These are phyloP conservation scores for Apiotrichum laibachii DNA, from an alignment of 1,284 basidiomycete genomes.

Conservation along the genomic window DNA sequence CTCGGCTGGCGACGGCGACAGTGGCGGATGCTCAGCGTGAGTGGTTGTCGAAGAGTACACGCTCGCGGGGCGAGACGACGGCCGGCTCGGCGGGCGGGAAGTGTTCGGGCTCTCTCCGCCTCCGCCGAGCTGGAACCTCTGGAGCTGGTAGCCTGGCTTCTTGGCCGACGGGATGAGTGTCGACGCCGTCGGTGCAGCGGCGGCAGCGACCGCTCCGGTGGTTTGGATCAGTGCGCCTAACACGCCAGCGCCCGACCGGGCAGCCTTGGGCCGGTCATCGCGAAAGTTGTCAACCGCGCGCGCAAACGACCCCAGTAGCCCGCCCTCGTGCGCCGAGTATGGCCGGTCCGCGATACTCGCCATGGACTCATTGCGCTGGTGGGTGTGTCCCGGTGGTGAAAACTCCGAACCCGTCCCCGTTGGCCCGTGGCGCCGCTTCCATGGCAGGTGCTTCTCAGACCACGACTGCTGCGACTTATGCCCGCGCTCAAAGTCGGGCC, in stretches of 20 bases:
- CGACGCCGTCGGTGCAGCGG: constrained; percentile 59
- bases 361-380: constrained; percentile 4
- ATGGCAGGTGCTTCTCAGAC: constrained; percentile 4
- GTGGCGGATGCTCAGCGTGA: neutral
- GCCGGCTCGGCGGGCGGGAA: neutral
- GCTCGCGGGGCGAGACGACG: neutral
- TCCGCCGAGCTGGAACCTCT: constrained; percentile 53
- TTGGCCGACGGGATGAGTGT: constrained; percentile 65
- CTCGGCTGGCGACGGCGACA: neutral
- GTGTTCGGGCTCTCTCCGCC: neutral
- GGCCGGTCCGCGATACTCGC: constrained; percentile 13
- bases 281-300: constrained; percentile 21
- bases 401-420: neutral
- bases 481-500: neutral
- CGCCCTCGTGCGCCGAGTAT: neutral
- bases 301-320: constrained; percentile 1
- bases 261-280: constrained; percentile 56
- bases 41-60: neutral
- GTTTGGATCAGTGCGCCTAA: constrained; percentile 71
- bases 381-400: neutral
- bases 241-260: constrained; percentile 63
- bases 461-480: neutral
- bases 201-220: constrained; percentile 63
- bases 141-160: constrained; percentile 65
- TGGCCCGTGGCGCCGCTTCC: neutral